phyloP scores from a whole-genome alignment of 164 flowering plant species.

The Magnolia changhungtana region DNA sequence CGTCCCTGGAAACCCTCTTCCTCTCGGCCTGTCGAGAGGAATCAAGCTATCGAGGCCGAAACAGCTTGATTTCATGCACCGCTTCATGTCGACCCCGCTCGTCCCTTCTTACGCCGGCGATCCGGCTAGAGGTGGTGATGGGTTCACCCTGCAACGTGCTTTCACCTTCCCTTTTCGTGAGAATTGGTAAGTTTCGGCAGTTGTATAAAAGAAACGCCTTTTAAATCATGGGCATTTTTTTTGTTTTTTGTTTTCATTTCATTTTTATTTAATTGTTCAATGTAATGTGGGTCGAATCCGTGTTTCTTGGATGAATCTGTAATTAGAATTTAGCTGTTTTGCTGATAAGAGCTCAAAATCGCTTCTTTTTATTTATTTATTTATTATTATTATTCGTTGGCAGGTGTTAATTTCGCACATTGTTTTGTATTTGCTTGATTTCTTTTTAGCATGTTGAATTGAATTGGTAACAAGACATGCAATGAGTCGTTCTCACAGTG shows the following conservation, averaged over 20 bases:
- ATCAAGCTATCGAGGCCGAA: conserved; percentile 64
- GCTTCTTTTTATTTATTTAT: too few relatives aligned
- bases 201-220: background rate
- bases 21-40: conserved; percentile 75
- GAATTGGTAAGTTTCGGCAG: conserved; percentile 36
- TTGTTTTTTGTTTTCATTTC: background rate
- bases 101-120: conserved; percentile 52
- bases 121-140: conserved; percentile 23
- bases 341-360: too few relatives aligned
- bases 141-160: conserved; percentile 59
- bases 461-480: too few relatives aligned
- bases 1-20: conserved; percentile 51
- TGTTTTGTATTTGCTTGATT: too few relatives aligned
- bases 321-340: too few relatives aligned
- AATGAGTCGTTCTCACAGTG: too few relatives aligned
- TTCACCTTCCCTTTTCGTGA: conserved; percentile 58
- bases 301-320: too few relatives aligned
- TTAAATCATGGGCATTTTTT: background rate
- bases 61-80: conserved; percentile 86
- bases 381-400: too few relatives aligned
- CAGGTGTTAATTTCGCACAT: too few relatives aligned
- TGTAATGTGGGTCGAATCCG: too few relatives aligned
- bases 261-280: too few relatives aligned
- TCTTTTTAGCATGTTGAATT: too few relatives aligned
- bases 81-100: conserved; percentile 69